phyloP scores from a whole-genome alignment of 768 basidiomycete species.

The Paxillus involutus region DNA sequence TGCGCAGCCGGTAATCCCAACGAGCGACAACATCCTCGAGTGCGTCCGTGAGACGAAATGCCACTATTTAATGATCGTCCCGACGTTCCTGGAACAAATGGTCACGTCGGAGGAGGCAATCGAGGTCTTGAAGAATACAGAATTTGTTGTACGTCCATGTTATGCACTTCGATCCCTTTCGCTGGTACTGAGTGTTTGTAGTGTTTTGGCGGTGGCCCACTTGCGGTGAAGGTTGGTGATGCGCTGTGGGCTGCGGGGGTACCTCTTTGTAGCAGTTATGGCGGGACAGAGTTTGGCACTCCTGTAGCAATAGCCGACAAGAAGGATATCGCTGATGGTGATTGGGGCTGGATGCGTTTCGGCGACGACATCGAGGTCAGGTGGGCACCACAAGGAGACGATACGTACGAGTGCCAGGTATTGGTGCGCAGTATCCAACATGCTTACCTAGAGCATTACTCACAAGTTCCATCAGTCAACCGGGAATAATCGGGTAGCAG shows the following conservation, averaged over 20 bases:
- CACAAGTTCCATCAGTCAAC: slow-evolving; percentile 1
- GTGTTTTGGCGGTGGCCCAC: slow-evolving; percentile 39
- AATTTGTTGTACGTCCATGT: slow-evolving; percentile 28
- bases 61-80: slow-evolving; percentile 35
- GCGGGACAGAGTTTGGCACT: slow-evolving; percentile 31
- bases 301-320: slow-evolving; percentile 1
- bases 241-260: slow-evolving; percentile 33
- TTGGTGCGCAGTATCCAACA: background rate
- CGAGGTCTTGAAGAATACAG: slow-evolving; percentile 23
- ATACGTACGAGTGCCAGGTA: slow-evolving; percentile 29
- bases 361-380: slow-evolving; percentile 10
- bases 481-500: background rate
- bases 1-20: slow-evolving; percentile 35
- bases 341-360: slow-evolving; percentile 27
- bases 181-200: slow-evolving; percentile 7
- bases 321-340: slow-evolving; percentile 14
- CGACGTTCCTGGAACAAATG: slow-evolving; percentile 41
- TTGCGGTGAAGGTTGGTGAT: slow-evolving; percentile 37
- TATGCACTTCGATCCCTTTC: too few species aligned
- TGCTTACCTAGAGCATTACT: slow-evolving; percentile 2
- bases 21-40: slow-evolving; percentile 39
- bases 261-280: slow-evolving; percentile 33
- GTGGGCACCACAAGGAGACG: slow-evolving; percentile 29
- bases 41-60: slow-evolving; percentile 29
- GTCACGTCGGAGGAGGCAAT: slow-evolving; percentile 22